phyloP scores from a whole-genome alignment of 2,329 filamentous ascomycete genomes.

The Huntiella bhutanensis region DNA sequence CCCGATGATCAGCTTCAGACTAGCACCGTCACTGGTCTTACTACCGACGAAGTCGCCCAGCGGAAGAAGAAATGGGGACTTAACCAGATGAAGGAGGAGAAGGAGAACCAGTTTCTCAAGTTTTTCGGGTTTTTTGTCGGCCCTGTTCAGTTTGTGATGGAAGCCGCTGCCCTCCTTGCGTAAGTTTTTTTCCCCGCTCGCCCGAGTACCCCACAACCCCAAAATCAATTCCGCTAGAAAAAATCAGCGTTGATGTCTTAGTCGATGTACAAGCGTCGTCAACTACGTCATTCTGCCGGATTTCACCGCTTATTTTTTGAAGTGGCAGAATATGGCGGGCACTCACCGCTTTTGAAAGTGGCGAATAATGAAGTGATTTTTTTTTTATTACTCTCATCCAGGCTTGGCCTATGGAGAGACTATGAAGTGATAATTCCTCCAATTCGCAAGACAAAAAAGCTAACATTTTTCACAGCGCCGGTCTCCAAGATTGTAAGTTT shows the following conservation, averaged over 20 bases:
- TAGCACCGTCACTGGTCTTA: constrained; percentile 49
- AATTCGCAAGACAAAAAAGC: background rate
- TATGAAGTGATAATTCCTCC: no score
- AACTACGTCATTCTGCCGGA: no score
- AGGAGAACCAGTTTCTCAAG: constrained; percentile 68
- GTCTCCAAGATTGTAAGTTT: constrained; percentile 12
- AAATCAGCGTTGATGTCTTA: background rate
- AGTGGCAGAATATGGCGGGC: no score
- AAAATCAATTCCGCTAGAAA: background rate
- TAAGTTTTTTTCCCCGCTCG: constrained; percentile 63
- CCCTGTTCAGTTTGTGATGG: constrained; percentile 88
- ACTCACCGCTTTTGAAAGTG: no score
- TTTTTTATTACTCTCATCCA: no score
- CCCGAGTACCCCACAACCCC: background rate
- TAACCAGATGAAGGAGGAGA: constrained; percentile 84
- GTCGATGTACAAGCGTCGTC: no score
- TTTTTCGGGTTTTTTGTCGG: constrained; percentile 71
- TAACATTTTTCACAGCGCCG: constrained; percentile 9
- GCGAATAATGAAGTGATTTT: no score
- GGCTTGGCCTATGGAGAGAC: no score
- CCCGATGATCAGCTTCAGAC: constrained; percentile 65
- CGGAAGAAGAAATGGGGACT: constrained; percentile 55
- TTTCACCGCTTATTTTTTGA: no score
- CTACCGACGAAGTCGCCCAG: constrained; percentile 44
- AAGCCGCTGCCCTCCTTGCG: constrained; percentile 63